Conservation (phyloP, 768 basidiomycete genomes). For the Russula olivacea region DNA sequence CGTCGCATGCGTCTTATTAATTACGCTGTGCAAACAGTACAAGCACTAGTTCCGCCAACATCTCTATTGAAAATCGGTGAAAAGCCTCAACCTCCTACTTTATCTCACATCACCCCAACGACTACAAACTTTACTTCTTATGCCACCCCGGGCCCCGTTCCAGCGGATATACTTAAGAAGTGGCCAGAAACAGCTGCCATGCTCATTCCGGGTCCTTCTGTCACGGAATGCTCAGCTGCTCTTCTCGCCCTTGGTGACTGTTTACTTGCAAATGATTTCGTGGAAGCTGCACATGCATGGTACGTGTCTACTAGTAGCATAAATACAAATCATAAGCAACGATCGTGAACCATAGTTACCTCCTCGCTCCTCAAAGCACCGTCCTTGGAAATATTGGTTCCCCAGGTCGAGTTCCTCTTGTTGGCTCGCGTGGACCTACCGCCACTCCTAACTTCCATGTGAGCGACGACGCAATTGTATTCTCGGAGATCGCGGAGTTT, state of each 20-base stretch:
- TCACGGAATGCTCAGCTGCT: conserved; percentile 62
- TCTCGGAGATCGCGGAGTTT: conserved; percentile 90
- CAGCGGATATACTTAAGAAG: conserved; percentile 55
- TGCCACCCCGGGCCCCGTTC: conserved; percentile 40
- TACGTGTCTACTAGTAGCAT: conserved; percentile 37
- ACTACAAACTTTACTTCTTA: conserved; percentile 54
- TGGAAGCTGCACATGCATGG: conserved; percentile 91
- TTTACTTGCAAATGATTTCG: conserved; percentile 61
- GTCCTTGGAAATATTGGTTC: conserved; percentile 65
- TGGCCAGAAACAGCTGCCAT: conserved; percentile 88
- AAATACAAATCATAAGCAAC: neutral
- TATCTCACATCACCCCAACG: conserved; percentile 42
- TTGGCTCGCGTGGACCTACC: conserved; percentile 63
- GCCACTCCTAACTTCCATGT: conserved; percentile 46
- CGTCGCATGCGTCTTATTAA: neutral
- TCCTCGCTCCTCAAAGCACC: conserved; percentile 80
- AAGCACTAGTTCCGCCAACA: conserved; percentile 16
- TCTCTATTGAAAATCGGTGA: conserved; percentile 18
- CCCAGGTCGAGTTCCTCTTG: conserved; percentile 59
- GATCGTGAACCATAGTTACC: conserved; percentile 48
- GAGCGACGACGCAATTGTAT: conserved; percentile 70
- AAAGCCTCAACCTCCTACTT: conserved; percentile 12
- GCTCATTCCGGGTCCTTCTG: conserved; percentile 67
- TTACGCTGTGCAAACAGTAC: neutral
- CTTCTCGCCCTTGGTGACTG: conserved; percentile 82